Conservation (phyloP, 345 rosid species). For the Camelina sativa region DNA sequence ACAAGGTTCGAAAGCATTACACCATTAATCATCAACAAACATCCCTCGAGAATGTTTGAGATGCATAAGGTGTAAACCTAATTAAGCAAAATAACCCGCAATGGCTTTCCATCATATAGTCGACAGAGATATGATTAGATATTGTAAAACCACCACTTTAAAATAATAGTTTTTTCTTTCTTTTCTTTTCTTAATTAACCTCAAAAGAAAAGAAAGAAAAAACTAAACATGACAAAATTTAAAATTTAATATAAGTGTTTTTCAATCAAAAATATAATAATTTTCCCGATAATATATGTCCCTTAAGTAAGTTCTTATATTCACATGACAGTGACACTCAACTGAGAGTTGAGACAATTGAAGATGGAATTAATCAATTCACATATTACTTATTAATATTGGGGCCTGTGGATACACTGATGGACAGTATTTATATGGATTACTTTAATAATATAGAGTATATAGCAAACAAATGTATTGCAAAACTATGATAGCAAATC, state of each 20-base stretch:
- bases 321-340: background rate
- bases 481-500: constrained; percentile 20
- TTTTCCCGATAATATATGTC: background rate
- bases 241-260: background rate
- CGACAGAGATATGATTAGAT: background rate
- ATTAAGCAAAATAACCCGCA: background rate
- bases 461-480: constrained; percentile 1
- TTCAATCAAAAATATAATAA: background rate
- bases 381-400: background rate
- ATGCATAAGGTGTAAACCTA: background rate
- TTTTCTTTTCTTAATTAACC: no score
- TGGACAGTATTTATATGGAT: constrained; percentile 5
- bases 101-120: no score
- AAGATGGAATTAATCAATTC: background rate
- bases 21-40: no score
- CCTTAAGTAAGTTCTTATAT: no score
- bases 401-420: constrained; percentile 7
- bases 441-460: constrained; percentile 17
- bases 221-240: no score
- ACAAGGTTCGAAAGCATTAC: background rate
- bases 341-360: background rate
- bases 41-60: background rate
- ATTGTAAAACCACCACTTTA: no score
- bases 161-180: no score
- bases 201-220: no score